Percentiles rank a stretch among this genome's conserved stretches.
Evolutionary conservation across 805 yeast species (phyloP).

Genomic region (Saccharomycopsis sp.): DNA sequence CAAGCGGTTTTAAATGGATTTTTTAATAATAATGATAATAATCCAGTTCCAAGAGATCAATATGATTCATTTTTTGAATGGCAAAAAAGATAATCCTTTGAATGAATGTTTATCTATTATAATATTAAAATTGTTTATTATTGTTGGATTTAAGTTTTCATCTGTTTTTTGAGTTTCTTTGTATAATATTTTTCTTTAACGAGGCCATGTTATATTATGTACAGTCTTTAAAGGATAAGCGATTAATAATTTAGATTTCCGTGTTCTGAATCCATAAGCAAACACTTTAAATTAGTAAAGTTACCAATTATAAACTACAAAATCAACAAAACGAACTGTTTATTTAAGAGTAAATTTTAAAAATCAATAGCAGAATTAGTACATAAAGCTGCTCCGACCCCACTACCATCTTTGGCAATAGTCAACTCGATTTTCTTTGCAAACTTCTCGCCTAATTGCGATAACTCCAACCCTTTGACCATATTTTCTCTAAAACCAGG

Average conservation of each 20-base stretch:
- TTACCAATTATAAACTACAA: no score
- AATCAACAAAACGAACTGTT: no score
- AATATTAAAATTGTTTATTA: not conserved
- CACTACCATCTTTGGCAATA: constrained; percentile 91
- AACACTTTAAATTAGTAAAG: no score
- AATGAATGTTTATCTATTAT: no score
- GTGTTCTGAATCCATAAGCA: no score
- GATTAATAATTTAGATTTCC: no score
- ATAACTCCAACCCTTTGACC: constrained; percentile 63
- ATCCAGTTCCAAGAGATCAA: constrained; percentile 2
- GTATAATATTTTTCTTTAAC: no score
- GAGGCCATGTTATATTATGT: no score
- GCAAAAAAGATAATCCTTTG: not conserved
- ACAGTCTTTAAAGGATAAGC: no score
- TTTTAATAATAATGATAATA: constrained; percentile 4
- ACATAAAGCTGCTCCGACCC: constrained; percentile 95
- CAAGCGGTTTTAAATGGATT: not conserved
- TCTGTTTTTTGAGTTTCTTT: no score
- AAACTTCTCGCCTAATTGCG: constrained; percentile 57
- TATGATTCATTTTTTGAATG: not conserved
- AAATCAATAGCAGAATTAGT: constrained; percentile 32
- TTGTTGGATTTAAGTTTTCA: not conserved
- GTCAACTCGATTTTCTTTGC: constrained; percentile 61
- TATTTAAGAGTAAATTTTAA: no score
- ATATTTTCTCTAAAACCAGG: constrained; percentile 80